phyloP scores from a whole-genome alignment of 169 alveolate species.

The Plasmodium cynomolgi region DNA sequence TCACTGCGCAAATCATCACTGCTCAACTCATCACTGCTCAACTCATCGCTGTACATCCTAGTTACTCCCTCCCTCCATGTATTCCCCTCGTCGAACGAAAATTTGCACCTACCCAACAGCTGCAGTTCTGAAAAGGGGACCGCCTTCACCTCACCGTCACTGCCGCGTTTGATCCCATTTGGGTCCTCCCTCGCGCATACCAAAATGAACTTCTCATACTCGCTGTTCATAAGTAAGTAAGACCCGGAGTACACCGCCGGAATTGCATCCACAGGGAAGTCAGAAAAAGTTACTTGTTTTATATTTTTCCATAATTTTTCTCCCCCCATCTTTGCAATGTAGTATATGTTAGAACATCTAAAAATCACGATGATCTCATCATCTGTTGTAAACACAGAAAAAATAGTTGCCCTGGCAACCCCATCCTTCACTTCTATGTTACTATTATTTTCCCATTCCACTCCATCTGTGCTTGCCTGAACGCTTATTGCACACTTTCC shows the following conservation, averaged over 20 bases:
- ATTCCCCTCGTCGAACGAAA: not conserved
- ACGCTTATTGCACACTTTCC: slow-evolving; percentile 16
- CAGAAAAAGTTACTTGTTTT: not conserved
- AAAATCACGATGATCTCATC: slow-evolving; percentile 11
- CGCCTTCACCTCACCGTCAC: not conserved
- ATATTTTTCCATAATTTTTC: not conserved
- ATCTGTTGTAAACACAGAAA: slow-evolving; percentile 22
- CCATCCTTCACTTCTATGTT: not conserved
- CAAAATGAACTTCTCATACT: slow-evolving; percentile 35
- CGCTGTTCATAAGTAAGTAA: slow-evolving; percentile 2
- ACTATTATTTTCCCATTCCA: not conserved
- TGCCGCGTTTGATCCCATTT: not conserved
- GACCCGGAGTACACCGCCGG: slow-evolving; percentile 37
- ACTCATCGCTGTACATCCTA: not conserved
- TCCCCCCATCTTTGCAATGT: not conserved
- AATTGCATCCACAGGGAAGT: not conserved
- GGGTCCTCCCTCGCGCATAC: not conserved
- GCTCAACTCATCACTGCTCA: not conserved
- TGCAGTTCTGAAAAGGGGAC: not conserved
- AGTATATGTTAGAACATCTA: slow-evolving; percentile 9
- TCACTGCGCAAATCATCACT: too few species aligned
- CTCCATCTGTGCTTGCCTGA: not conserved
- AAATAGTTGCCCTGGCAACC: not conserved
- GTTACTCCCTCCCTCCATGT: not conserved
- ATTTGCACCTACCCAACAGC: slow-evolving; percentile 6